These are phyloP conservation scores for Oryza glaberrima DNA, from an alignment of 176 grass and related monocot species.

Conservation along the genomic window DNA sequence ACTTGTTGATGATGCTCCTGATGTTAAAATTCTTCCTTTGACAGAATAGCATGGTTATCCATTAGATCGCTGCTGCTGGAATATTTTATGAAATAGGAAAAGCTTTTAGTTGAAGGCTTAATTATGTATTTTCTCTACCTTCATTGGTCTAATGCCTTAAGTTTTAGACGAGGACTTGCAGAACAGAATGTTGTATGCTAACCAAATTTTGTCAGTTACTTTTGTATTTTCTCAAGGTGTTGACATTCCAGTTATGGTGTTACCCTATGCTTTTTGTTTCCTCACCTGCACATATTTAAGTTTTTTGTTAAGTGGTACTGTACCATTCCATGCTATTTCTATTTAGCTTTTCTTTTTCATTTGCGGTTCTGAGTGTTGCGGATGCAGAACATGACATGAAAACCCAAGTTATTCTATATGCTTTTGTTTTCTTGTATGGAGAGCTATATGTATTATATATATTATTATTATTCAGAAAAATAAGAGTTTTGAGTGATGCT, in stretches of 20 bases:
- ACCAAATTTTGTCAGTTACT: slow-evolving; percentile 14
- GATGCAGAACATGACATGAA: neutral
- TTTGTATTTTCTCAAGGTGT: slow-evolving; percentile 1
- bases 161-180: neutral
- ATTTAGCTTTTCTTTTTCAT: neutral
- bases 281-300: neutral
- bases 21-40: slow-evolving; percentile 32
- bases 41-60: slow-evolving; percentile 43
- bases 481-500: too few species aligned
- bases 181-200: slow-evolving; percentile 24
- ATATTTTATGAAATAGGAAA: slow-evolving; percentile 14
- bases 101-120: neutral
- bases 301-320: neutral
- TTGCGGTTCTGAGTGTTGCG: neutral
- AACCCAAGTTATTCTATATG: too few species aligned
- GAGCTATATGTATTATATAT: too few species aligned
- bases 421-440: too few species aligned
- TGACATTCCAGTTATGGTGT: neutral
- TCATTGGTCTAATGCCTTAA: slow-evolving; percentile 6
- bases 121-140: slow-evolving; percentile 15
- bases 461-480: neutral
- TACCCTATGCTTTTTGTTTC: neutral
- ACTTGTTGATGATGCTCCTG: slow-evolving; percentile 4
- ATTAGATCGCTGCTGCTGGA: slow-evolving; percentile 4
- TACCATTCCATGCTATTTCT: neutral